phyloP scores from a whole-genome alignment of 1,139 yeast genomes.

The Keqinozyma sinolaborantium region DNA sequence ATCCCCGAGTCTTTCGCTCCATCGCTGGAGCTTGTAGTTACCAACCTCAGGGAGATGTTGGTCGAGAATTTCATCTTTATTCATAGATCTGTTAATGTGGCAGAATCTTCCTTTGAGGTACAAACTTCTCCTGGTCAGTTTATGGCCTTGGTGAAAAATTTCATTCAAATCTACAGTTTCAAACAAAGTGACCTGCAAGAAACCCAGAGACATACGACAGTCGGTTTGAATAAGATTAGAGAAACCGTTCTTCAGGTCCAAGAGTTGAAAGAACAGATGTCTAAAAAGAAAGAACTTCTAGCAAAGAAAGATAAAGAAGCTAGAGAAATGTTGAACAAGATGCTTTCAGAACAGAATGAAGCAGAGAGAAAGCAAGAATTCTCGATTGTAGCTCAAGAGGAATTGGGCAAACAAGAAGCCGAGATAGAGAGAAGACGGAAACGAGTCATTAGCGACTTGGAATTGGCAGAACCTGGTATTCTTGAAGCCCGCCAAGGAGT shows the following conservation, averaged over 20 bases:
- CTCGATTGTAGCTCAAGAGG: slow-evolving; percentile 71
- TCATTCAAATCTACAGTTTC: slow-evolving; percentile 37
- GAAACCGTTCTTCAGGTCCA: slow-evolving; percentile 78
- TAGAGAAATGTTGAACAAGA: slow-evolving; percentile 61
- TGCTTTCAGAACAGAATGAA: slow-evolving; percentile 88
- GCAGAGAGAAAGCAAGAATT: slow-evolving; percentile 90
- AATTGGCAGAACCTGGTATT: slow-evolving; percentile 80
- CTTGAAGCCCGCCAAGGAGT: slow-evolving; percentile 84
- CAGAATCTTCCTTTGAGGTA: background rate
- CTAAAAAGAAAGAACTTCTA: slow-evolving; percentile 50
- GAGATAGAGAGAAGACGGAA: slow-evolving; percentile 55
- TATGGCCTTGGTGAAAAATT: slow-evolving; percentile 48
- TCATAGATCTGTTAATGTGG: slow-evolving; percentile 24
- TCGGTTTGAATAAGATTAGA: slow-evolving; percentile 70
- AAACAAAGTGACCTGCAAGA: slow-evolving; percentile 55
- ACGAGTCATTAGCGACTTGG: slow-evolving; percentile 60
- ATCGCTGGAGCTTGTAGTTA: slow-evolving; percentile 5
- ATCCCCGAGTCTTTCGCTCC: slow-evolving; percentile 23
- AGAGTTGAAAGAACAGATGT: slow-evolving; percentile 51
- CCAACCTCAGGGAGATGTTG: slow-evolving; percentile 42
- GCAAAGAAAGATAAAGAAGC: slow-evolving; percentile 65
- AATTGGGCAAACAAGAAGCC: slow-evolving; percentile 64
- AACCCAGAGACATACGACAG: slow-evolving; percentile 66
- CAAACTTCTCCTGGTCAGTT: slow-evolving; percentile 38
- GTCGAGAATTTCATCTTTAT: slow-evolving; percentile 45